A percentile compares a stretch with the other conserved stretches of the same genome.
phyloP scores from a whole-genome alignment of 1,139 yeast species.

The Yamadazyma diospyri region DNA sequence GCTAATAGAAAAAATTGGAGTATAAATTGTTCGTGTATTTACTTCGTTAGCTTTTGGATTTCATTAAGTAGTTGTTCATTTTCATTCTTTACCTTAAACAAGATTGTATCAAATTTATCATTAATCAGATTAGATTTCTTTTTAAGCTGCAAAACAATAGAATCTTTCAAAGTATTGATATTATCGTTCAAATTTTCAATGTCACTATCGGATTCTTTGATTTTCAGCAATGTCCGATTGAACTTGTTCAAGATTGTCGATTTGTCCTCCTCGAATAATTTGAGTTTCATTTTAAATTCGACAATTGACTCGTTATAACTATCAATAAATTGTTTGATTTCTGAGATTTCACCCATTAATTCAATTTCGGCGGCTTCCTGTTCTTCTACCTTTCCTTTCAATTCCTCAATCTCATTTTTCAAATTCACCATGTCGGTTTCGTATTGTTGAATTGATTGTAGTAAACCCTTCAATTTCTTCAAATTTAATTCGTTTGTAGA shows the following conservation, averaged over 20 bases:
- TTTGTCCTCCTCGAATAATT: slow-evolving; percentile 22
- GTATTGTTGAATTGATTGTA: slow-evolving; percentile 39
- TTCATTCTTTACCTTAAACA: slow-evolving; percentile 30
- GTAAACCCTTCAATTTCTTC: slow-evolving; percentile 39
- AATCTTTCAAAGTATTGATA: slow-evolving; percentile 27
- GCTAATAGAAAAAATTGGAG: no score
- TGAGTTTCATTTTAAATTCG: slow-evolving; percentile 21
- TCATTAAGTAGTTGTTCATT: slow-evolving; percentile 9
- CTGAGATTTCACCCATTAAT: slow-evolving; percentile 20
- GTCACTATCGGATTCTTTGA: slow-evolving; percentile 23
- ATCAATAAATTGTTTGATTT: slow-evolving; percentile 22
- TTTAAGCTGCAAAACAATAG: slow-evolving; percentile 5
- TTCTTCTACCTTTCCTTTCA: slow-evolving; percentile 16
- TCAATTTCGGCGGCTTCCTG: slow-evolving; percentile 20
- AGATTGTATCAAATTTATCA: slow-evolving; percentile 37
- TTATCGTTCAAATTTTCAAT: slow-evolving; percentile 25
- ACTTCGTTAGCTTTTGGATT: slow-evolving; percentile 8
- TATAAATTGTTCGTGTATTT: slow-evolving; percentile 6
- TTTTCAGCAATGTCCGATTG: slow-evolving; percentile 26
- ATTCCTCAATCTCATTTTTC: slow-evolving; percentile 19
- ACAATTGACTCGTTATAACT: slow-evolving; percentile 26
- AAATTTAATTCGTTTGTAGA: slow-evolving; percentile 23
- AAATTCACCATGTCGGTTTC: slow-evolving; percentile 34
- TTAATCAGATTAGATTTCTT: slow-evolving; percentile 13
- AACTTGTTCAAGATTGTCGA: slow-evolving; percentile 21